These are phyloP conservation scores for Ricinus communis DNA, from an alignment of 345 rosid species.

Conservation along the genomic window DNA sequence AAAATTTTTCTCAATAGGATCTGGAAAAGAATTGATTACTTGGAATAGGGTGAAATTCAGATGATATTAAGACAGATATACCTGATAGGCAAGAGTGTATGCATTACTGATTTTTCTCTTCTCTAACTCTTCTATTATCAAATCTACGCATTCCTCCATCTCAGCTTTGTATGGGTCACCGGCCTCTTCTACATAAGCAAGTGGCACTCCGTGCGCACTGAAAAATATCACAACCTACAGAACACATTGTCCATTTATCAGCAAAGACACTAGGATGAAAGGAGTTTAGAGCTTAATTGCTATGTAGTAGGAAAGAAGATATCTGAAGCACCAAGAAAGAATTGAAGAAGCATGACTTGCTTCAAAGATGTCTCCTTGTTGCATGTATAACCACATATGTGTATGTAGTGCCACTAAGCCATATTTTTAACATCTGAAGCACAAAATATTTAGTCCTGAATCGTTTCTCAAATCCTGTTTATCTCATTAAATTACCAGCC, in stretches of 20 bases:
- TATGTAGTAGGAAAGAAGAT: not conserved
- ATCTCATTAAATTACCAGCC: not conserved
- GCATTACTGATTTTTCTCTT: conserved; percentile 67
- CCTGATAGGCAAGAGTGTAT: conserved; percentile 98
- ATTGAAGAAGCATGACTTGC: not conserved
- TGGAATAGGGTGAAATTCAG: conserved; percentile 9
- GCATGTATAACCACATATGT: not conserved
- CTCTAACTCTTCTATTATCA: conserved; percentile 95
- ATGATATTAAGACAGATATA: conserved; percentile 22
- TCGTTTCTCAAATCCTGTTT: not conserved
- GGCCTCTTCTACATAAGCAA: conserved; percentile 98
- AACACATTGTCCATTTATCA: conserved; percentile 22
- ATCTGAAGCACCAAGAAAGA: not conserved
- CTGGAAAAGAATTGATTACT: not conserved
- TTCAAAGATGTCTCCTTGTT: not conserved
- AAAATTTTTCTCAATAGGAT: no score
- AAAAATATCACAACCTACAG: conserved; percentile 91
- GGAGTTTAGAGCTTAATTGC: not conserved
- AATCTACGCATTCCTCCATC: conserved; percentile 97
- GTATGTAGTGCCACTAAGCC: not conserved
- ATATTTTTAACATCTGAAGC: not conserved
- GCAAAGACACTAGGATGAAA: not conserved
- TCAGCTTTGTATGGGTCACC: conserved; percentile 99
- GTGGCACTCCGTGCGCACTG: conserved; percentile 99
- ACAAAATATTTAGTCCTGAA: no score